Base-by-base conservation (phyloP, 495 filamentous ascomycete species). In the Lophiostoma macrostomum region DNA sequence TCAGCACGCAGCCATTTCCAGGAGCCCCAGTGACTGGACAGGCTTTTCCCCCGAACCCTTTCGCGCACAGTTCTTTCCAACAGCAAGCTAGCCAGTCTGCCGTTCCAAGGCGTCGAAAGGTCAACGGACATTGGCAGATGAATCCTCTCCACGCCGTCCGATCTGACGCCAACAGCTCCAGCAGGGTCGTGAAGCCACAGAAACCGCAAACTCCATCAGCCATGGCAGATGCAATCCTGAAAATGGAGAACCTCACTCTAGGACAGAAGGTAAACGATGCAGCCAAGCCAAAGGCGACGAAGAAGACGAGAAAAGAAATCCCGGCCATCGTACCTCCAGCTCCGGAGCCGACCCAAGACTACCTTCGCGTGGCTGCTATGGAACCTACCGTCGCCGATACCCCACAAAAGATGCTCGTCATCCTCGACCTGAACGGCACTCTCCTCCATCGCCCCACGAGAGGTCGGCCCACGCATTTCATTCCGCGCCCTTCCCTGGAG, bases 371-470 rank as follows among this genome's bases (percentile, higher is more conserved):
- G 52, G 67, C 79, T 22, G 61, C 64, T 6, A 39, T 53, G 31
- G 38, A 64, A 5, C 71, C 76, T 3, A 46, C 40, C 30, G 39
- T 46, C 36, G 31, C 64, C 1, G 11, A 52, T 1, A 52, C 50
- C 5, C 70, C 74, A 11, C 73, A 76, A 24, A n/a, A 12, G 3
- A 70, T 95, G 0, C 80, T 98, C 1, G 69, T 98, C 16, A 79
- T 97, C 23, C 81, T 97, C 48, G 93, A 98, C 66, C 76, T 98
- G 0, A 98, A 97, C 70, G 93, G 94, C 48, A 95, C 94, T 0
- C 74, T 98, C 2, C 74, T 96, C 13, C 73, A 76, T 63, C 87
- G 93, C 11, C 82, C 81, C 25, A 38, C 34, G 12, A 70, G 73
- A 8, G 64, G 61, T 5, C 57, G 69, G 0, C 76, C 83, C 0